Conservation (phyloP, 768 basidiomycete genomes). For the Termitomyces titanicus region DNA sequence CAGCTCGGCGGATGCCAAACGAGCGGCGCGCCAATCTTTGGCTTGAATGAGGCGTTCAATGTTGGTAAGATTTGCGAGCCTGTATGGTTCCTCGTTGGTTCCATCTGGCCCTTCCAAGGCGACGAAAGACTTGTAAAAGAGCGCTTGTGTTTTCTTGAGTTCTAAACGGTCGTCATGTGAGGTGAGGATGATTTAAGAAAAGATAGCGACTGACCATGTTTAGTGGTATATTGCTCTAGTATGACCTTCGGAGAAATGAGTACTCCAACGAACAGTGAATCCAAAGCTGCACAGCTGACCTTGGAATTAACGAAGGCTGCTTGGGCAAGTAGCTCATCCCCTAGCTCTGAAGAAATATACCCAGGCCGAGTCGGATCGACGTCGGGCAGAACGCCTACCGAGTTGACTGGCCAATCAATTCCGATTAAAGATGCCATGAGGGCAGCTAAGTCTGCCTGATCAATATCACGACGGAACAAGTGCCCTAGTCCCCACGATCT, state of each 20-base stretch:
- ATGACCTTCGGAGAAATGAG: slow-evolving; percentile 42
- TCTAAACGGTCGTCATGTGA: slow-evolving; percentile 32
- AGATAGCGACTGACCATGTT: slow-evolving; percentile 54
- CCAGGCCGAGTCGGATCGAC: slow-evolving; percentile 58
- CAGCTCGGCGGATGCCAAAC: slow-evolving; percentile 44
- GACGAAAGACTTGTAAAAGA: slow-evolving; percentile 63
- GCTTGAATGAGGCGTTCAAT: slow-evolving; percentile 45
- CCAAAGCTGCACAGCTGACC: slow-evolving; percentile 24
- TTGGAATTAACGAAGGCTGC: slow-evolving; percentile 64
- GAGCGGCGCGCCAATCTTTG: slow-evolving; percentile 45
- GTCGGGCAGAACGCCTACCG: slow-evolving; percentile 79
- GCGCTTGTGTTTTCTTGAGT: slow-evolving; percentile 51
- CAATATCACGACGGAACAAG: slow-evolving; percentile 67
- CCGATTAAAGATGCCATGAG: slow-evolving; percentile 77
- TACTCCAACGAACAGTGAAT: too few species aligned
- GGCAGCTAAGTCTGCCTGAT: slow-evolving; percentile 79
- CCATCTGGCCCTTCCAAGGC: slow-evolving; percentile 34
- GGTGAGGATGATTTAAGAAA: background rate
- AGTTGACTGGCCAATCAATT: slow-evolving; percentile 74
- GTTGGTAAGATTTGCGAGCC: slow-evolving; percentile 28
- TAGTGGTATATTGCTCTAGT: slow-evolving; percentile 72
- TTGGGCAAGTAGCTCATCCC: slow-evolving; percentile 48
- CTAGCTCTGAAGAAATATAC: slow-evolving; percentile 45
- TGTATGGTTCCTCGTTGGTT: slow-evolving; percentile 24
- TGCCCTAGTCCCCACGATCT: slow-evolving; percentile 56